These are phyloP conservation scores for Thecaphora frezii DNA, from an alignment of 1,284 basidiomycete genomes.

Conservation along the genomic window DNA sequence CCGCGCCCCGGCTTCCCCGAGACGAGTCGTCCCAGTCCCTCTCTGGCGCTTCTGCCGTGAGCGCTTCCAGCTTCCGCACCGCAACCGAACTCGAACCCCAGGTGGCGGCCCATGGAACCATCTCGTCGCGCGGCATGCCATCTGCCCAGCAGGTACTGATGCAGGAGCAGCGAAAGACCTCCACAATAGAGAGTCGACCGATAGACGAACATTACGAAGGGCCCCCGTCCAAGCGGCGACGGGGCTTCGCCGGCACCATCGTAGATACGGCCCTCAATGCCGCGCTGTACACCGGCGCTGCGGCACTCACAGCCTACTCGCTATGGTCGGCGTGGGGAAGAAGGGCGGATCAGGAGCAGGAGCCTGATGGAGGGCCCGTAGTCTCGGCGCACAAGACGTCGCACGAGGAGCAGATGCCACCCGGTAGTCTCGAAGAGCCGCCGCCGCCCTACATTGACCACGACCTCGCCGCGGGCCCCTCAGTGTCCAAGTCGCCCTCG, in stretches of 20 bases:
- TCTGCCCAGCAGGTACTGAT: constrained; percentile 16
- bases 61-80: constrained; percentile 23
- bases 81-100: constrained; percentile 18
- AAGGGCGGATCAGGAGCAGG: constrained; percentile 12
- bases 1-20: constrained; percentile 22
- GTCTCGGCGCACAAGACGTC: constrained; percentile 10
- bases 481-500: constrained; percentile 10
- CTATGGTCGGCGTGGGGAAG: constrained; percentile 40
- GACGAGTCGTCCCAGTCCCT: constrained; percentile 14
- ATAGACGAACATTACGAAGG: constrained; percentile 6
- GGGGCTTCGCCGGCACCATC: constrained; percentile 38
- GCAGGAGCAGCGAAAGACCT: constrained; percentile 10
- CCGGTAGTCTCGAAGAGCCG: constrained; percentile 28
- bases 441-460: constrained; percentile 32
- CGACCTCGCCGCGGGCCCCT: constrained; percentile 4
- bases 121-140: constrained; percentile 23
- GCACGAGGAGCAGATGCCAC: background rate
- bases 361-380: constrained; percentile 18
- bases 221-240: constrained; percentile 27
- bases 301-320: constrained; percentile 41
- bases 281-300: constrained; percentile 42
- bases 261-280: constrained; percentile 41
- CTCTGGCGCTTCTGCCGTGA: constrained; percentile 8
- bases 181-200: background rate
- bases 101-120: constrained; percentile 10